These are phyloP conservation scores for Oehlia diaphana DNA, from an alignment of 192 early-diverging fungal species.

Conservation along the genomic window DNA sequence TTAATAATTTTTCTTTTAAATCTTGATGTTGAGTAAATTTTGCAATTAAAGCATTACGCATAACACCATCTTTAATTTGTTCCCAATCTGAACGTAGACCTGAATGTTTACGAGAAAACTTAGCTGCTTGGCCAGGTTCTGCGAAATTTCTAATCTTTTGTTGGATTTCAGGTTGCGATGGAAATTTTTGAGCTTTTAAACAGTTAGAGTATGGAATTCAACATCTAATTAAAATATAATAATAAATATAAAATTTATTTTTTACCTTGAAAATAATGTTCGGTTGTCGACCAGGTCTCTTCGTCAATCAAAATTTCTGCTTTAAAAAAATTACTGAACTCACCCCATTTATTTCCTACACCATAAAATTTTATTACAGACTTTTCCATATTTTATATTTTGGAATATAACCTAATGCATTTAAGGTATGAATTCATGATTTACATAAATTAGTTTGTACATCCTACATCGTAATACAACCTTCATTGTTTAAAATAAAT, in stretches of 20 bases:
- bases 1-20: slow-evolving; percentile 31
- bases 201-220: background rate
- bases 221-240: too few relatives aligned
- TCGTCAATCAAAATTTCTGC: slow-evolving; percentile 37
- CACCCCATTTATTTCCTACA: slow-evolving; percentile 29
- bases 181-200: slow-evolving; percentile 21
- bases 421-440: too few relatives aligned
- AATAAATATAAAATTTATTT: background rate
- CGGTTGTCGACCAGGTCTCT: slow-evolving; percentile 36
- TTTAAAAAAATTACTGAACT: slow-evolving; percentile 45
- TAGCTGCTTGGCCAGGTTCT: slow-evolving; percentile 40
- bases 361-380: slow-evolving; percentile 32
- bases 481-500: too few relatives aligned
- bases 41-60: slow-evolving; percentile 37
- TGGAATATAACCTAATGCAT: too few relatives aligned
- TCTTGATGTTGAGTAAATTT: slow-evolving; percentile 45
- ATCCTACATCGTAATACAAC: too few relatives aligned
- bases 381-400: too few relatives aligned
- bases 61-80: slow-evolving; percentile 43
- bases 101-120: slow-evolving; percentile 39
- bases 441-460: too few relatives aligned
- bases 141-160: slow-evolving; percentile 30
- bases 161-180: background rate
- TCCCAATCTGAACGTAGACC: slow-evolving; percentile 47
- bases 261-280: slow-evolving; percentile 48